Evolutionary conservation across 1,284 basidiomycete species (phyloP), one percentile per base, ranked within the genome.

Genomic region (Microbotryum silenes-acaulis): DNA sequence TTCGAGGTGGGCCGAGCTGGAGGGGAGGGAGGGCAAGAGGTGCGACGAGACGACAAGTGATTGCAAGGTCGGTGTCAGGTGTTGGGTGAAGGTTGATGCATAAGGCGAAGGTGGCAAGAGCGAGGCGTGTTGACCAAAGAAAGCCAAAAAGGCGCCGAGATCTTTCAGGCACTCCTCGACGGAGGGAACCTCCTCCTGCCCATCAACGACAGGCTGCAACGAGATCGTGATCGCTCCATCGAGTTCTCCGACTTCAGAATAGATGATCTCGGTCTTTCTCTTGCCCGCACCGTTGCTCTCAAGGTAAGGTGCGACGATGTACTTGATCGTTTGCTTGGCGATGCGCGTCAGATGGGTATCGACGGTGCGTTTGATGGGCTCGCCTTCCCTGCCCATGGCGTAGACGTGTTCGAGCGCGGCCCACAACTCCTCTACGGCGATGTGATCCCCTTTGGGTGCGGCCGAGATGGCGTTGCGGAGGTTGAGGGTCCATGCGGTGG

Each of bases 281-380:
- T 4, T 16, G 10, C 27, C 2, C 5, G 23, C 44, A 16, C 59
- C 59, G 10, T 59, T 58, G 18, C 54, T 25, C n/a, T 60, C 61
- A 51, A 69, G 54, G 61, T 62, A 66, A 5, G 65, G 67, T 10
- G 60, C 57, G 59, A 69, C 31, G 42, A 69, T 63, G 33, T 59
- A 42, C 42, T 63, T 49, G 48, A 64, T 25, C 3, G 66, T 18
- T 25, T 60, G 60, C 50, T 63, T 66, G 25, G 67, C 60, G 9
- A 69, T 37, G 23, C 63, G 51, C 6, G 54, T 51, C 20, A 69
- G 37, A 6, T 63, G 46, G 3, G 42, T 27, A 12, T 63, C 57
- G 51, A 56, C 55, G 2, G 37, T 42, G 37, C 37, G 37, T 31
- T 58, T 59, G n/a, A 31, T 47, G 46, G 46, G 42, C 29, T 44